Percentiles rank a stretch among this genome's conserved stretches.
Evolutionary conservation across 2,329 filamentous ascomycete genomes (phyloP).

Genomic region (Didymella glomerata): DNA sequence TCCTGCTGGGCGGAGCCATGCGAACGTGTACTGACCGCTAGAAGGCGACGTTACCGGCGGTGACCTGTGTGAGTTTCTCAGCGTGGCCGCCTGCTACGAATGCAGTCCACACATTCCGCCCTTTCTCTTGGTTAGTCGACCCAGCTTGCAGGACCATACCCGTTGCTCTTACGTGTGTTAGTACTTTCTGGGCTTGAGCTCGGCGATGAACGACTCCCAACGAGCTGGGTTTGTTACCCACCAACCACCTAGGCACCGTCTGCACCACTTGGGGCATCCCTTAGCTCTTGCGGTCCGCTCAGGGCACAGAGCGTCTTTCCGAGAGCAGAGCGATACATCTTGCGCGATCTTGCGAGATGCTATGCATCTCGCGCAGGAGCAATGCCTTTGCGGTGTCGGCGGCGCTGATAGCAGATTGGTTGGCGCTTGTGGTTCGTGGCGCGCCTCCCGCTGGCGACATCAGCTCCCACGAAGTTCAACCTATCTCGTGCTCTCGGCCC

Average conservation of each 20-base stretch:
- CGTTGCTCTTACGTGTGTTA: constrained; percentile 13
- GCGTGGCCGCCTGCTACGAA: constrained; percentile 7
- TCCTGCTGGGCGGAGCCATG: constrained; percentile 10
- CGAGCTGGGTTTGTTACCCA: constrained; percentile 1
- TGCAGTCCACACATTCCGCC: constrained; percentile 25
- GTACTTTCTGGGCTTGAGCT: constrained; percentile 5
- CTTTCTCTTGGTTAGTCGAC: constrained; percentile 18
- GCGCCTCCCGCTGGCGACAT: constrained; percentile 2
- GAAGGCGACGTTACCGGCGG: constrained; percentile 23
- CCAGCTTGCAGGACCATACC: neutral
- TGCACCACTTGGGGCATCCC: constrained; percentile 7
- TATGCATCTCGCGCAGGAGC: constrained; percentile 7
- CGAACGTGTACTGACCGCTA: constrained; percentile 13
- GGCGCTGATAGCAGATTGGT: constrained; percentile 2
- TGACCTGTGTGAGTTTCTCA: constrained; percentile 19
- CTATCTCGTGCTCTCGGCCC: constrained; percentile 14
- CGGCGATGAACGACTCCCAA: constrained; percentile 12
- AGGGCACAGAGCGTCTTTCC: neutral
- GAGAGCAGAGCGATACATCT: neutral
- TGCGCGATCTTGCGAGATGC: neutral
- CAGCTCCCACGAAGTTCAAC: neutral
- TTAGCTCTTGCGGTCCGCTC: constrained; percentile 3
- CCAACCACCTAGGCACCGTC: constrained; percentile 13
- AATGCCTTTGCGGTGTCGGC: constrained; percentile 6
- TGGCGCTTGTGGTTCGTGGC: constrained; percentile 4